A percentile compares a stretch with the other conserved stretches of the same genome.
These are phyloP conservation scores for Ceratobasidium sp. DNA, from an alignment of 1,284 basidiomycete genomes.

Conservation along the genomic window DNA sequence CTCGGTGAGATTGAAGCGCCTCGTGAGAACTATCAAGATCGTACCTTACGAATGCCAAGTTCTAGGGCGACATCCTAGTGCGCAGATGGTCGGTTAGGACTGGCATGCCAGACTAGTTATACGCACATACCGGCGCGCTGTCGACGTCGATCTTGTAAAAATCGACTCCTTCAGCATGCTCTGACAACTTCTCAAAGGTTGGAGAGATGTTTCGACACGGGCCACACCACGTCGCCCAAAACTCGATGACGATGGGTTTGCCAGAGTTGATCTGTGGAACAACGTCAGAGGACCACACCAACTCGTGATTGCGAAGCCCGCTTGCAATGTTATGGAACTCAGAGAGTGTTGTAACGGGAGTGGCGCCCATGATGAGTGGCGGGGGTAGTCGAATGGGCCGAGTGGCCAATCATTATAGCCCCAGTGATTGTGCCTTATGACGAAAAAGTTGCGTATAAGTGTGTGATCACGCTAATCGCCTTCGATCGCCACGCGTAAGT, in stretches of 20 bases:
- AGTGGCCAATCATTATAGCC: not conserved
- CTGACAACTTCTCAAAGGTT: constrained; percentile 1
- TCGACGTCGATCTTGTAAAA: constrained; percentile 39
- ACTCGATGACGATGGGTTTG: constrained; percentile 19
- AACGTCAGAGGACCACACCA: not conserved
- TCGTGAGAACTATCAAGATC: not conserved
- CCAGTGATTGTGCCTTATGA: not conserved
- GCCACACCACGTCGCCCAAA: constrained; percentile 36
- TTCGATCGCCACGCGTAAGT: too few species aligned
- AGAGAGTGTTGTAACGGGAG: not conserved
- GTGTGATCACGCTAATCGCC: too few species aligned
- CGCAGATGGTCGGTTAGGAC: not conserved
- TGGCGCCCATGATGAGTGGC: not conserved
- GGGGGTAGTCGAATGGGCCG: not conserved
- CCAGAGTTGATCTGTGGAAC: constrained; percentile 26
- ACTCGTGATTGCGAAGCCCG: not conserved
- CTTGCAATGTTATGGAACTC: constrained; percentile 10
- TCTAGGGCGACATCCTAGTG: constrained; percentile 17
- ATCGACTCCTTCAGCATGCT: not conserved
- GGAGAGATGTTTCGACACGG: constrained; percentile 27
- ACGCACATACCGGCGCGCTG: not conserved
- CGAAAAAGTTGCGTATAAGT: not conserved
- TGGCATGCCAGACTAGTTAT: not conserved
- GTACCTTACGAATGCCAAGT: constrained; percentile 18
- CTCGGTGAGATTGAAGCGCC: not conserved